Conservation (phyloP, 139 green algal species). For the Spirogloea muscicola region DNA sequence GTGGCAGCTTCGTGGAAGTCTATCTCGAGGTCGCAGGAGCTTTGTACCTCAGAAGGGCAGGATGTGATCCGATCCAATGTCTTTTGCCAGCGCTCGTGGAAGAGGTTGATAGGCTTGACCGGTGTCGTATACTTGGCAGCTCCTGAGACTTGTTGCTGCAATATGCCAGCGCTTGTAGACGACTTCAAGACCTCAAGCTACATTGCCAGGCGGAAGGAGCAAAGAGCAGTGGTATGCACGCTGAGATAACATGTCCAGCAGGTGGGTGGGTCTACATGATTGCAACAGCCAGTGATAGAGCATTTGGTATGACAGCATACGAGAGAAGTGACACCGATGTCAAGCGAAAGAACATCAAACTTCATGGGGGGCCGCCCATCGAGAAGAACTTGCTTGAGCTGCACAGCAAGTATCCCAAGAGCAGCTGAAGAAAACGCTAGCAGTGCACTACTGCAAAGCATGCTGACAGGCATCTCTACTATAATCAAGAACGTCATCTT, state of each 20-base stretch:
- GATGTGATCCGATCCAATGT: slow-evolving; percentile 38
- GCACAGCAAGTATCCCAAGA: neutral
- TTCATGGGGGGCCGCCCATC: slow-evolving; percentile 56
- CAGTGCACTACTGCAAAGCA: no score
- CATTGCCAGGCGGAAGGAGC: no score
- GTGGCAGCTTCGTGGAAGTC: no score
- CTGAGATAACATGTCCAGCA: no score
- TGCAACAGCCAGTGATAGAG: no score
- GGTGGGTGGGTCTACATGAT: no score
- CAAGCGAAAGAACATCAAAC: slow-evolving; percentile 88
- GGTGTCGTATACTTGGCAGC: slow-evolving; percentile 62
- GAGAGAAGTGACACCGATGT: slow-evolving; percentile 84
- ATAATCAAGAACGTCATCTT: no score
- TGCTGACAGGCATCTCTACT: no score
- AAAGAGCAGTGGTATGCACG: no score
- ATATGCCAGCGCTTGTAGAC: no score
- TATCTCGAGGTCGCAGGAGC: neutral
- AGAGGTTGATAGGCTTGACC: slow-evolving; percentile 91
- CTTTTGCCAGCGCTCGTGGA: slow-evolving; percentile 46
- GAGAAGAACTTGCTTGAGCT: slow-evolving; percentile 49
- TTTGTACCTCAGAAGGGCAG: neutral
- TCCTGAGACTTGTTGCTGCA: slow-evolving; percentile 58
- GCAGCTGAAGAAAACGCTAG: neutral
- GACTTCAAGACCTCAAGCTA: no score
- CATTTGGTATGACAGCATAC: neutral